Evolutionary conservation across 2,329 filamentous ascomycete genomes (phyloP), one percentile per base, ranked within the genome.

Genomic region (Diatrype stigma): DNA sequence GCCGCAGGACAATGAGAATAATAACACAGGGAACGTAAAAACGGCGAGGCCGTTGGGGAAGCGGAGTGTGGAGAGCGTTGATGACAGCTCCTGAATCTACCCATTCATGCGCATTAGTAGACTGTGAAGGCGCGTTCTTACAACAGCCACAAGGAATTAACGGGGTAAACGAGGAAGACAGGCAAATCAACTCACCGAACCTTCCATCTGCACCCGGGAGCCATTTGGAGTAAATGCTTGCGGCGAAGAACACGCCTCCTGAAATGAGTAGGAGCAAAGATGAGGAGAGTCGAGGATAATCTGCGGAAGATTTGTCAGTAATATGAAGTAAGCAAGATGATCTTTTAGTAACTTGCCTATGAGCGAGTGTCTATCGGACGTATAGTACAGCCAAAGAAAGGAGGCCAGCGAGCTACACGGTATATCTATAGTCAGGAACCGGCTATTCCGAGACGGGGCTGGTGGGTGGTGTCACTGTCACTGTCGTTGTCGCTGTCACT

Each of bases 201-300:
- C 77, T 69, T 21, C 74, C 76, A 52, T 75, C 71, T 28, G 72
- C 67, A 2, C 73, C 75, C 0, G 76, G 73, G 2, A 79, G 65
- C 70, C 73, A 77, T 59, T 67, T 69, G 21, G 73, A 70, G 23
- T 73, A 66, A 50, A 70, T 68, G 54, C 75, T 75, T 26, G 66
- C 64, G 28, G 65, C 56, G 56, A 74, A 74, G 42, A 72, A 73
- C 14, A 73, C 51, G 2, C 62, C 51, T 1, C 75, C 73, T 3
- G 76, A 73, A 22, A 79, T 62, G 19, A 79, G 60, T 16, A 80
- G 65, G 8, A 80, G 64, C 14, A 79, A 63, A 23, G 75, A 64
- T 10, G 71, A 72, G 19, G 77, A 81, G 19, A 79, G 63, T 12
- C 74, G 71, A 1, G 77, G 77, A 40, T 73, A 71, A 57, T 77